Percentiles rank a stretch among this genome's conserved stretches.
phyloP scores from a whole-genome alignment of 176 grass and related monocot species.

The Microstegium vimineum region DNA sequence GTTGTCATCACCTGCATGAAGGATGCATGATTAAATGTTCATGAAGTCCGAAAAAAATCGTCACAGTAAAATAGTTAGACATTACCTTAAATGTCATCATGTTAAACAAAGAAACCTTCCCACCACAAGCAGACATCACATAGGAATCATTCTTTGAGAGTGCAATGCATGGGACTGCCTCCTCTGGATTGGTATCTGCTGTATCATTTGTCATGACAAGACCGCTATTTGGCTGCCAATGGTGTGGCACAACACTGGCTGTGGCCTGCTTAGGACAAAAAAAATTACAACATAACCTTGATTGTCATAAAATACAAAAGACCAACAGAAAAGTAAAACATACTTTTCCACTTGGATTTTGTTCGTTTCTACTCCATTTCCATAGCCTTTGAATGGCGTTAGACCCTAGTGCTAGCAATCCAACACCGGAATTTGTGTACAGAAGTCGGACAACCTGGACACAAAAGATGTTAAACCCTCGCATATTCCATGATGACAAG shows the following conservation, averaged over 20 bases:
- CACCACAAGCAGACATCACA: slow-evolving; percentile 97
- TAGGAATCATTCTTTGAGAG: slow-evolving; percentile 99
- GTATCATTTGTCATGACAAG: slow-evolving; percentile 92
- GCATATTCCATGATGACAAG: slow-evolving; percentile 7
- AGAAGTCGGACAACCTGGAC: slow-evolving; percentile 83
- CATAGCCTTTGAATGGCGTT: slow-evolving; percentile 90
- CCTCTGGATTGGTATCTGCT: slow-evolving; percentile 63
- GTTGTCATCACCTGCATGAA: slow-evolving; percentile 89
- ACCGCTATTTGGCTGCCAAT: slow-evolving; percentile 91
- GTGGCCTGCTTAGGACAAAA: slow-evolving; percentile 65
- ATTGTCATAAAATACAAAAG: slow-evolving; percentile 26
- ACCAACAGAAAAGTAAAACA: slow-evolving; percentile 19
- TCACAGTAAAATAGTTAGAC: slow-evolving; percentile 15
- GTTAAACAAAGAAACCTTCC: slow-evolving; percentile 98
- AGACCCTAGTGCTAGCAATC: slow-evolving; percentile 86
- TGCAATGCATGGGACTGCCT: slow-evolving; percentile 85
- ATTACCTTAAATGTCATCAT: slow-evolving; percentile 99
- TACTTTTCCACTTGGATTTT: slow-evolving; percentile 90
- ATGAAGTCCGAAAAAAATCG: not conserved
- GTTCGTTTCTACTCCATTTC: slow-evolving; percentile 81
- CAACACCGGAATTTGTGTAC: slow-evolving; percentile 87
- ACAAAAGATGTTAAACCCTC: slow-evolving; percentile 15
- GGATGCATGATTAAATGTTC: slow-evolving; percentile 15
- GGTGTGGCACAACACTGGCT: slow-evolving; percentile 71
- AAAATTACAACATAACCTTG: slow-evolving; percentile 18